These are phyloP conservation scores for Phlyctochytrium arcticum DNA, from an alignment of 192 early-diverging fungal genomes.

Conservation along the genomic window DNA sequence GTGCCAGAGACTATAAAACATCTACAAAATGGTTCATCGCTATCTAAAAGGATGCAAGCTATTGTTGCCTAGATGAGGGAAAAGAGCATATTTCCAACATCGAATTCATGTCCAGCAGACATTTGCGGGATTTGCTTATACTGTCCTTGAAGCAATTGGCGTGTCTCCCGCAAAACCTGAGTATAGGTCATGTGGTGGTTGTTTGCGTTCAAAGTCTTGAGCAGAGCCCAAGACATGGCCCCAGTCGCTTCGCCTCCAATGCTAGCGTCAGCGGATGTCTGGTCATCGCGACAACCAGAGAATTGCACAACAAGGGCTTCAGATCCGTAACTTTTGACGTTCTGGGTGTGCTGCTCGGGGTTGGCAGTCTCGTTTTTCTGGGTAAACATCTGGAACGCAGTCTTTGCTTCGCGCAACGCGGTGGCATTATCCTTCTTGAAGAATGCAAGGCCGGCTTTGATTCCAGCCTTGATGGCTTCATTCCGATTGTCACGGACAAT, in stretches of 20 bases:
- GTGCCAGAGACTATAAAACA: too few species aligned
- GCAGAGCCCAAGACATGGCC: constrained; percentile 66
- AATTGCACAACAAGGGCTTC: constrained; percentile 56
- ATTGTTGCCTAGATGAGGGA: constrained; percentile 18
- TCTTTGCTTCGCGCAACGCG: constrained; percentile 23
- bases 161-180: constrained; percentile 41
- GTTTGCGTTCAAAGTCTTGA: constrained; percentile 37
- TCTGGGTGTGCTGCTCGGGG: constrained; percentile 12
- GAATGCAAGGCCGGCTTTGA: constrained; percentile 32
- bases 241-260: constrained; percentile 58
- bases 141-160: constrained; percentile 33
- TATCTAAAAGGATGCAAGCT: too few species aligned
- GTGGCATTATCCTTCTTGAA: constrained; percentile 29
- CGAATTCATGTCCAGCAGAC: constrained; percentile 36
- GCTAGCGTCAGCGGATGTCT: constrained; percentile 70
- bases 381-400: constrained; percentile 13
- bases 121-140: constrained; percentile 49
- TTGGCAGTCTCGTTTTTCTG: constrained; percentile 2
- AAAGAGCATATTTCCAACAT: constrained; percentile 32
- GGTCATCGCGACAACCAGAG: constrained; percentile 68
- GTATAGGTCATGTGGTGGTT: constrained; percentile 36
- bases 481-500: constrained; percentile 30
- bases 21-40: too few species aligned
- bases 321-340: constrained; percentile 18
- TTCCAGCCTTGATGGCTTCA: constrained; percentile 29